phyloP scores from a whole-genome alignment of 805 yeast genomes.

The Nakazawaea wickerhamii region DNA sequence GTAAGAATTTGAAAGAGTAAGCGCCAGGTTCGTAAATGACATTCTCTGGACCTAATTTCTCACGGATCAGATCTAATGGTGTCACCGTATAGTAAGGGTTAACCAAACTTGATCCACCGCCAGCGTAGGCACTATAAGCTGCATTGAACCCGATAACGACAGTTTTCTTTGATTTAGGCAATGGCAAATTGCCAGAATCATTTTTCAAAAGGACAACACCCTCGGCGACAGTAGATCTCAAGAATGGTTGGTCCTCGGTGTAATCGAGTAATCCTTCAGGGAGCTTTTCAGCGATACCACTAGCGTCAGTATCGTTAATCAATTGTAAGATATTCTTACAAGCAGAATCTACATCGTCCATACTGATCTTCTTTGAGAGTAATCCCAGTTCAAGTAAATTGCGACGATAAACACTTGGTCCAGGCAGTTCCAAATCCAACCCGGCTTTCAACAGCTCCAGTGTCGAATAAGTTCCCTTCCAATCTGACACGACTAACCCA shows the following conservation, averaged over 20 bases:
- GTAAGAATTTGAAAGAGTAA: constrained; percentile 29
- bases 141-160: constrained; percentile 61
- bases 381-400: constrained; percentile 38
- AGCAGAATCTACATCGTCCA: constrained; percentile 39
- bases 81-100: constrained; percentile 41
- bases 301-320: constrained; percentile 35
- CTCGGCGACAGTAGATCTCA: constrained; percentile 39
- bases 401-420: constrained; percentile 39
- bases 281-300: constrained; percentile 36
- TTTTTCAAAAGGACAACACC: constrained; percentile 49
- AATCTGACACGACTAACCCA: constrained; percentile 57
- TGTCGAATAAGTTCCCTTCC: constrained; percentile 53
- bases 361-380: constrained; percentile 31
- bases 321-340: constrained; percentile 41
- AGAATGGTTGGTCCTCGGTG: constrained; percentile 34
- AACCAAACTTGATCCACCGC: constrained; percentile 60
- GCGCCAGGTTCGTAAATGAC: constrained; percentile 32
- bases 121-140: constrained; percentile 42
- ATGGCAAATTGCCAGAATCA: constrained; percentile 38
- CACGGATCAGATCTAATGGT: constrained; percentile 41
- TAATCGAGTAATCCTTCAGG: constrained; percentile 32
- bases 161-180: constrained; percentile 33
- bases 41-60: constrained; percentile 16
- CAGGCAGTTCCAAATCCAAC: constrained; percentile 65
- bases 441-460: constrained; percentile 47